phyloP scores from a whole-genome alignment of 345 rosid genomes.

The Murraya paniculata region DNA sequence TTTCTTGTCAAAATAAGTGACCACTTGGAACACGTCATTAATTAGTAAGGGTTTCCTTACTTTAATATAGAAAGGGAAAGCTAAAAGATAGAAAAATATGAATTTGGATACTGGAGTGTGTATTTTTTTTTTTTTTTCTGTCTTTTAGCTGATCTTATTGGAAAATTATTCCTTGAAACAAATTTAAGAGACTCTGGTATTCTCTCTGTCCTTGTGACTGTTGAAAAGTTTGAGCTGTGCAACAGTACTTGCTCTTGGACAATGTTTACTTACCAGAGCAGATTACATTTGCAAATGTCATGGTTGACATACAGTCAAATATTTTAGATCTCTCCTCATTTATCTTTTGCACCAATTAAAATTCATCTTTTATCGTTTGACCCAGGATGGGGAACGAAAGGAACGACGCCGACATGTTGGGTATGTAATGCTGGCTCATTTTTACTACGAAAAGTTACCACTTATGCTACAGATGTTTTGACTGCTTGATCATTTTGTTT shows the following conservation, averaged over 20 bases:
- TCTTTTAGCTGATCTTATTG: no score
- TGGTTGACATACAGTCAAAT: not conserved
- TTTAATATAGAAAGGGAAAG: no score
- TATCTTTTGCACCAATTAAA: not conserved
- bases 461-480: not conserved
- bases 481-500: conserved; percentile 6
- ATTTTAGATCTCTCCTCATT: not conserved
- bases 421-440: conserved; percentile 37
- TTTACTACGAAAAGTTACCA: not conserved
- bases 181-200: not conserved
- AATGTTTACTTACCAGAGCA: not conserved
- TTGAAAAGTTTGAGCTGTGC: not conserved
- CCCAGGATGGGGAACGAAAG: conserved; percentile 50
- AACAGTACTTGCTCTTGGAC: not conserved
- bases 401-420: conserved; percentile 50
- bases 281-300: not conserved
- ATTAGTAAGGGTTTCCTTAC: no score
- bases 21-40: no score
- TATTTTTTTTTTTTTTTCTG: no score
- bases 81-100: no score
- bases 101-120: no score
- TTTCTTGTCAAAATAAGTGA: not conserved
- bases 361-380: conserved; percentile 4
- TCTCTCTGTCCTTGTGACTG: no score
- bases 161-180: not conserved